Percentiles rank a stretch among this genome's conserved stretches.
These are phyloP conservation scores for Hsuehochloa calcarea DNA, from an alignment of 176 grass and related monocot genomes.

Conservation along the genomic window DNA sequence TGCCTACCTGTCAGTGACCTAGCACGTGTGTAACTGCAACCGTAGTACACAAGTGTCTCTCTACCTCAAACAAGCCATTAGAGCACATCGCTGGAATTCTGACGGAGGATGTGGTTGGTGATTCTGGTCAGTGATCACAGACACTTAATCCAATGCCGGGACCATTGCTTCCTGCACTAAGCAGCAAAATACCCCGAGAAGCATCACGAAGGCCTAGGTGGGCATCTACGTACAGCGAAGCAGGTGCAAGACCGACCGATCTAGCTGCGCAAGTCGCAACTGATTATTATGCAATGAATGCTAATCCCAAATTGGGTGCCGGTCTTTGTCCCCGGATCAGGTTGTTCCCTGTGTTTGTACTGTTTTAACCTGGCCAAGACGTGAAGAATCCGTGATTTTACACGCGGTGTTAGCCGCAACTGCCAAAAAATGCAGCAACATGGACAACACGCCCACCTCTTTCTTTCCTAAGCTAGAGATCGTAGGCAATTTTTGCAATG, in stretches of 20 bases:
- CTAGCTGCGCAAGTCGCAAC: background rate
- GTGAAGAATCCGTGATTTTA: background rate
- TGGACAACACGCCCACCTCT: background rate
- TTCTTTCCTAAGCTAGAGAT: too few relatives aligned
- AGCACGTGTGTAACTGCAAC: background rate
- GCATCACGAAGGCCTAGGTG: background rate
- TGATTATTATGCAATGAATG: background rate
- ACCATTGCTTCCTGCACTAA: background rate
- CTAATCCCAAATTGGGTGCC: background rate
- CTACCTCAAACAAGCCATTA: background rate
- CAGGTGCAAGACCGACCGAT: background rate
- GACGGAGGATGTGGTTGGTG: background rate
- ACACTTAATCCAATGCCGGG: background rate
- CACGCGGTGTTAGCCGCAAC: background rate
- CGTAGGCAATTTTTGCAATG: too few relatives aligned
- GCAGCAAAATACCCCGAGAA: slow-evolving; percentile 8
- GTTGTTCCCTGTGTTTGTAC: background rate
- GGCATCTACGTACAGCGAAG: slow-evolving; percentile 4
- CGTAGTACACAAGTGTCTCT: background rate
- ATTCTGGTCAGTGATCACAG: background rate
- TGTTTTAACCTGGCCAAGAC: background rate
- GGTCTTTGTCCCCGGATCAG: background rate
- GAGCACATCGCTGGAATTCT: slow-evolving; percentile 28
- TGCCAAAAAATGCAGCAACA: background rate
- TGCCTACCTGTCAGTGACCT: background rate